A percentile compares a stretch with the other conserved stretches of the same genome.
phyloP scores from a whole-genome alignment of 768 basidiomycete genomes.

The Calocybe gangraenosa region DNA sequence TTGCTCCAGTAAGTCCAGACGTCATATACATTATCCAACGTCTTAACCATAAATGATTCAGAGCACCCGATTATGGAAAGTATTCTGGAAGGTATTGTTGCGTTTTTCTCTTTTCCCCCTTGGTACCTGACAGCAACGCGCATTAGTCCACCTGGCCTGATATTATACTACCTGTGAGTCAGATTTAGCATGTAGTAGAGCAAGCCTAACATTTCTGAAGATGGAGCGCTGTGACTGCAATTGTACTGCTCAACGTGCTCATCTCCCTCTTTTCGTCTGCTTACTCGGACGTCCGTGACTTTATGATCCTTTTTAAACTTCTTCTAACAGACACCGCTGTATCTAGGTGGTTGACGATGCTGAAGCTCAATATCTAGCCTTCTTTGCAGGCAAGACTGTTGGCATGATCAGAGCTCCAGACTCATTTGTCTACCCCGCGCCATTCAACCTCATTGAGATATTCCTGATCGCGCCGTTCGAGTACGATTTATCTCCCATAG shows the following conservation, averaged over 20 bases:
- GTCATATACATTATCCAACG: not conserved
- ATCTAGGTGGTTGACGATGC: constrained; percentile 74
- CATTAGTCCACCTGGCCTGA: constrained; percentile 51
- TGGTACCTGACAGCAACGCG: not conserved
- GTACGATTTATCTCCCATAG: constrained; percentile 42
- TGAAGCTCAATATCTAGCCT: constrained; percentile 85
- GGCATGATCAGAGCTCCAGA: constrained; percentile 85
- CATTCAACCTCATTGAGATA: constrained; percentile 86
- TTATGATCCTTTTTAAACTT: not conserved
- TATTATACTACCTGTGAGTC: constrained; percentile 76
- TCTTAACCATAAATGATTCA: constrained; percentile 17
- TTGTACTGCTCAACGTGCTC: constrained; percentile 88
- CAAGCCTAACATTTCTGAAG: constrained; percentile 27
- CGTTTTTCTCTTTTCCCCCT: not conserved
- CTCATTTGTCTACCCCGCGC: constrained; percentile 84
- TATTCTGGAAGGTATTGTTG: constrained; percentile 42
- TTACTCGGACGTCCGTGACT: constrained; percentile 71
- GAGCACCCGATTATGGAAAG: constrained; percentile 64
- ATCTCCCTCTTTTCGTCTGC: constrained; percentile 95
- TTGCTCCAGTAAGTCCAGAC: constrained; percentile 60
- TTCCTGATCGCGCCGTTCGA: constrained; percentile 82
- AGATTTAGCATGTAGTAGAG: not conserved
- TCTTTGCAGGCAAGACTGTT: constrained; percentile 85
- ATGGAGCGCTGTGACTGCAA: constrained; percentile 80
- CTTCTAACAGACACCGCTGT: not conserved